Conservation (phyloP, 495 filamentous ascomycete species). For the Glonium stellatum region DNA sequence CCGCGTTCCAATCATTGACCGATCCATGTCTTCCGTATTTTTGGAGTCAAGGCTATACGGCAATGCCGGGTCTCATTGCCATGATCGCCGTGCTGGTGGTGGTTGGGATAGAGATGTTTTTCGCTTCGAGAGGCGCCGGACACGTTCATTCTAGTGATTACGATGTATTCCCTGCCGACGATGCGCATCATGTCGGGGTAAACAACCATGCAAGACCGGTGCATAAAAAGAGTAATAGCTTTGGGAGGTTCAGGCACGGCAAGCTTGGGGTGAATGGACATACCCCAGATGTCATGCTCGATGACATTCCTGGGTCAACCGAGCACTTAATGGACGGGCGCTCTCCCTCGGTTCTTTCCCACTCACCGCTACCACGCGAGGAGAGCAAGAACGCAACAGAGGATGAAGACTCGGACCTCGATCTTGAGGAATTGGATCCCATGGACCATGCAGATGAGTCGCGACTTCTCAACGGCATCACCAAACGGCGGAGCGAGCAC, state of each 20-base stretch:
- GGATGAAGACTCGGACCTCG: conserved; percentile 23
- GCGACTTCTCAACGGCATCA: conserved; percentile 11
- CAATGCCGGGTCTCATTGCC: conserved; percentile 41
- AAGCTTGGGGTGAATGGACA: conserved; percentile 12
- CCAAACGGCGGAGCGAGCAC: conserved; percentile 9
- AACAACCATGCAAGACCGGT: conserved; percentile 4
- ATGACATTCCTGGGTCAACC: conserved; percentile 16
- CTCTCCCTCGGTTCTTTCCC: conserved; percentile 15
- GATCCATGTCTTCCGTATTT: conserved; percentile 42
- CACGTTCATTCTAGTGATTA: conserved; percentile 32
- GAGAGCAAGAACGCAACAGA: neutral
- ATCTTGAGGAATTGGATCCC: conserved; percentile 34
- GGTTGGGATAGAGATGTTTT: conserved; percentile 44
- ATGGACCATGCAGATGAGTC: conserved; percentile 11
- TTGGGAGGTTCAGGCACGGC: conserved; percentile 22
- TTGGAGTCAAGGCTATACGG: conserved; percentile 41
- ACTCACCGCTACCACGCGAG: neutral
- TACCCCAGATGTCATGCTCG: conserved; percentile 13
- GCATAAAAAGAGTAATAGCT: conserved; percentile 25
- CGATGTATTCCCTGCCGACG: conserved; percentile 13
- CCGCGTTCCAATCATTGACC: conserved; percentile 39
- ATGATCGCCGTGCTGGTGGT: conserved; percentile 39
- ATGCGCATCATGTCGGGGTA: conserved; percentile 4
- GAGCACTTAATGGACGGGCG: conserved; percentile 16
- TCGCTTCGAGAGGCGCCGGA: conserved; percentile 37